Conservation (phyloP, 1,139 yeast species). For the Candida sanyaensis region DNA sequence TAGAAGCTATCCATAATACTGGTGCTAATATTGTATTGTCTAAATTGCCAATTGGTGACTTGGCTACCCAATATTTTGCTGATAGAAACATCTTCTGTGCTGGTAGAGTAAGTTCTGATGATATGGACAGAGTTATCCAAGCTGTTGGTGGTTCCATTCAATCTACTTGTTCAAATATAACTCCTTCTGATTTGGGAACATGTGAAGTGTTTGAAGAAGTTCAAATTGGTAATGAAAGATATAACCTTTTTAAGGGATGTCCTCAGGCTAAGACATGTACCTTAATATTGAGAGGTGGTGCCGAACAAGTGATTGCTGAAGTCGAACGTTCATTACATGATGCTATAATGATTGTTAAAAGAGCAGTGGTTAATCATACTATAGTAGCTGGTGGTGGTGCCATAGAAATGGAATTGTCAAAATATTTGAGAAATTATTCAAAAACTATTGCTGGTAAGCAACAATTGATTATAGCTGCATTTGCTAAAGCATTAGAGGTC, state of each 20-base stretch:
- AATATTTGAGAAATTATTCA: slow-evolving; percentile 82
- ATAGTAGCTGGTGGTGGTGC: slow-evolving; percentile 99
- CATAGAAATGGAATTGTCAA: slow-evolving; percentile 94
- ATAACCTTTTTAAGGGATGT: slow-evolving; percentile 89
- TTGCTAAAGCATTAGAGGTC: slow-evolving; percentile 91
- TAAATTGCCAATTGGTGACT: slow-evolving; percentile 94
- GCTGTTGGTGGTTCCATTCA: slow-evolving; percentile 95
- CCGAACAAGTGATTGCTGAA: slow-evolving; percentile 97
- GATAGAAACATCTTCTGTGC: slow-evolving; percentile 97
- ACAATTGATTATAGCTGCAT: slow-evolving; percentile 87
- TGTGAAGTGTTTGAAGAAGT: slow-evolving; percentile 87
- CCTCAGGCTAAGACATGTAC: slow-evolving; percentile 95
- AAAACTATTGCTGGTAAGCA: slow-evolving; percentile 93
- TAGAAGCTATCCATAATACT: slow-evolving; percentile 76
- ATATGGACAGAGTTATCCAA: slow-evolving; percentile 86
- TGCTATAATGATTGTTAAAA: slow-evolving; percentile 97
- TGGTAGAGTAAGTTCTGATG: slow-evolving; percentile 88
- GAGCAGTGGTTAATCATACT: slow-evolving; percentile 83
- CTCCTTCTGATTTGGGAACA: slow-evolving; percentile 71
- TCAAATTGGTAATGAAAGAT: slow-evolving; percentile 95
- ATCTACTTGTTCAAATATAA: slow-evolving; percentile 83
- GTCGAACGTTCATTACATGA: slow-evolving; percentile 97
- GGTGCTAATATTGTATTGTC: slow-evolving; percentile 95
- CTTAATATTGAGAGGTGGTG: slow-evolving; percentile 91
- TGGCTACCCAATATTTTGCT: slow-evolving; percentile 97